Base-by-base conservation (phyloP, 305 asterid species). In the Fraxinus albicans region DNA sequence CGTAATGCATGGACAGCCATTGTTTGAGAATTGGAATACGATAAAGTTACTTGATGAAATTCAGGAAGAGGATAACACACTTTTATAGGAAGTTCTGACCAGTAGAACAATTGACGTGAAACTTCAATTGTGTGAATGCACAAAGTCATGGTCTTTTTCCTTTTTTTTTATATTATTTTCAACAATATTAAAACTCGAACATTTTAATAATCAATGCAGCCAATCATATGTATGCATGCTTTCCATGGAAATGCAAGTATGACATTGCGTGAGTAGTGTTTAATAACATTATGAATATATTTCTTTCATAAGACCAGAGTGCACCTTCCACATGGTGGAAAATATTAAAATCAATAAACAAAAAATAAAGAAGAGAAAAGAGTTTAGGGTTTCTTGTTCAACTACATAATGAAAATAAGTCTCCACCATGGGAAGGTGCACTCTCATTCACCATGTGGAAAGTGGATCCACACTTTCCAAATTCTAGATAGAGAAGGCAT, bases 1-100 rank as follows among this genome's bases (percentile, higher is more conserved):
- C 77, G 44, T 17, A 44, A 76, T 31, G 76, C 29, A 13, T 77
- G 0, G 34, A 44, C 25, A 7, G 89, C 87, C 92, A 89, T 86
- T 55, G 85, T 72, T 77, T 70, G 12, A 70, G 78, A 85, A 72
- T 50, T 29, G 34, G 13, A 25, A 17, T 13, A 42, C 38, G 3
- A 40, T 27, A 7, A 42, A 35, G n/a, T 27, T 33, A 21, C 2
- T 84, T 69, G 80, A 60, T 50, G 63, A 15, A 55, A 76, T 65
- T 21, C 3, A 15, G 73, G 55, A 79, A 13, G 63, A 70, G 19
- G 42, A 76, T 69, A 7, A 6, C 21, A 13, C 19, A 33, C 8
- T 80, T 80, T 65, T 83, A 73, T 55, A 63, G 40, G 53, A 73
- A 13, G 6, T 69, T 38, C 27, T 36, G 53, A 13, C 15, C 36